Evolutionary conservation across 768 basidiomycete genomes (phyloP).

Genomic region (Kwoniella heveanensis): DNA sequence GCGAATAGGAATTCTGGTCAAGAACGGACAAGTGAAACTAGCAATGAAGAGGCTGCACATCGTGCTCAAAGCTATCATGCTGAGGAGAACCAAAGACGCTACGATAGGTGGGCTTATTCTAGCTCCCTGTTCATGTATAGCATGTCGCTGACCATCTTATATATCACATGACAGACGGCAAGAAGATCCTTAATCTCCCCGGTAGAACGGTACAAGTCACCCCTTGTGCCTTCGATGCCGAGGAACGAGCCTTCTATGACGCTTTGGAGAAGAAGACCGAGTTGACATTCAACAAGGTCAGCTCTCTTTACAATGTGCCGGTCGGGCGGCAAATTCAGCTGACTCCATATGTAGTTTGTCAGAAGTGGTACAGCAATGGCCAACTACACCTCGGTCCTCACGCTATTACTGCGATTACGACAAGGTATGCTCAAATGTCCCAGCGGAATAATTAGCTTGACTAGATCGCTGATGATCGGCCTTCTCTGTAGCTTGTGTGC

Average conservation of each 20-base stretch:
- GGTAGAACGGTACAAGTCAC: slow-evolving; percentile 70
- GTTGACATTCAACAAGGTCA: slow-evolving; percentile 63
- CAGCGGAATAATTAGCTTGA: no score
- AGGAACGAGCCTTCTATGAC: slow-evolving; percentile 78
- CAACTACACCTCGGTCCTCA: slow-evolving; percentile 57
- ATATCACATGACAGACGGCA: slow-evolving; percentile 66
- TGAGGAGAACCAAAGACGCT: slow-evolving; percentile 74
- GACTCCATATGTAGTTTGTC: slow-evolving; percentile 41
- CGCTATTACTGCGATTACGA: slow-evolving; percentile 68
- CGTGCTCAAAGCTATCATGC: slow-evolving; percentile 82
- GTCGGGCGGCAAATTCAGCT: not conserved
- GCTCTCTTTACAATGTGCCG: not conserved
- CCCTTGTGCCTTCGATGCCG: slow-evolving; percentile 72
- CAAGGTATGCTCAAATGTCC: slow-evolving; percentile 79
- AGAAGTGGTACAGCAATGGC: slow-evolving; percentile 50
- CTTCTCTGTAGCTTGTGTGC: slow-evolving; percentile 76
- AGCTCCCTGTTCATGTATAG: no score
- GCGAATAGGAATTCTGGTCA: slow-evolving; percentile 78
- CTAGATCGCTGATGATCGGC: no score
- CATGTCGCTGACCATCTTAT: slow-evolving; percentile 13
- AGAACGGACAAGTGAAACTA: slow-evolving; percentile 62
- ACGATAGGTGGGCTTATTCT: slow-evolving; percentile 51
- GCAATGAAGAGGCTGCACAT: slow-evolving; percentile 87
- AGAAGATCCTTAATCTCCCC: slow-evolving; percentile 78
- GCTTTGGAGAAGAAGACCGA: slow-evolving; percentile 66